Percentiles rank a stretch among this genome's conserved stretches.
phyloP scores from a whole-genome alignment of 805 yeast species.

The Saccharomycopsis babjevae region DNA sequence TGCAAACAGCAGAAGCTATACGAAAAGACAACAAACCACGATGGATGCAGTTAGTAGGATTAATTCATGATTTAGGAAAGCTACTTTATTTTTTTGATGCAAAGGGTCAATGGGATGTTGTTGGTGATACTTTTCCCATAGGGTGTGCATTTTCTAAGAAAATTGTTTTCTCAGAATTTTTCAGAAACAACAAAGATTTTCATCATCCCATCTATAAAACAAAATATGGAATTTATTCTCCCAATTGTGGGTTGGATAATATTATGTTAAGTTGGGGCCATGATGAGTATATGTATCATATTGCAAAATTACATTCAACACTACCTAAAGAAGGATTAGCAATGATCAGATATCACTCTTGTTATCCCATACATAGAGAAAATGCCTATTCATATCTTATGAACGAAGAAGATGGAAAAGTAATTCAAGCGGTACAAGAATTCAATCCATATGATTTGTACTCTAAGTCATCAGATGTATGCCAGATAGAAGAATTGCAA shows the following conservation, averaged over 20 bases:
- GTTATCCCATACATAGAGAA: conserved; percentile 71
- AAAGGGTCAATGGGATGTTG: conserved; percentile 73
- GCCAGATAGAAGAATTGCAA: conserved; percentile 40
- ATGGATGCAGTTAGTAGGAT: conserved; percentile 68
- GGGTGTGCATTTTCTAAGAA: conserved; percentile 56
- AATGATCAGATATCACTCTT: conserved; percentile 66
- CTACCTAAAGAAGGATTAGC: conserved; percentile 60
- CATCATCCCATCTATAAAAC: conserved; percentile 54
- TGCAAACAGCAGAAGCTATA: conserved; percentile 70
- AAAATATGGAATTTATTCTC: conserved; percentile 56
- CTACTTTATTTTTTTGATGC: conserved; percentile 60
- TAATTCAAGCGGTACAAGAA: conserved; percentile 53
- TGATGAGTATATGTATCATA: conserved; percentile 68
- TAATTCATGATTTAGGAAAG: conserved; percentile 64
- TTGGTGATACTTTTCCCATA: conserved; percentile 70
- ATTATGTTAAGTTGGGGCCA: conserved; percentile 75
- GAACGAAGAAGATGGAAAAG: conserved; percentile 50
- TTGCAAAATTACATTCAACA: conserved; percentile 53
- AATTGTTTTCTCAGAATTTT: conserved; percentile 51
- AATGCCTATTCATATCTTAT: conserved; percentile 53
- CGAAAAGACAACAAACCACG: conserved; percentile 57
- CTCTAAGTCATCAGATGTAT: conserved; percentile 45
- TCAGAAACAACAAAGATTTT: conserved; percentile 49
- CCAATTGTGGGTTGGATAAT: conserved; percentile 55
- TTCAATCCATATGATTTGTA: conserved; percentile 63